Evolutionary conservation across 306 rosid genomes (phyloP), one percentile per base, ranked within the genome.

Genomic region (Glycine tomentella): DNA sequence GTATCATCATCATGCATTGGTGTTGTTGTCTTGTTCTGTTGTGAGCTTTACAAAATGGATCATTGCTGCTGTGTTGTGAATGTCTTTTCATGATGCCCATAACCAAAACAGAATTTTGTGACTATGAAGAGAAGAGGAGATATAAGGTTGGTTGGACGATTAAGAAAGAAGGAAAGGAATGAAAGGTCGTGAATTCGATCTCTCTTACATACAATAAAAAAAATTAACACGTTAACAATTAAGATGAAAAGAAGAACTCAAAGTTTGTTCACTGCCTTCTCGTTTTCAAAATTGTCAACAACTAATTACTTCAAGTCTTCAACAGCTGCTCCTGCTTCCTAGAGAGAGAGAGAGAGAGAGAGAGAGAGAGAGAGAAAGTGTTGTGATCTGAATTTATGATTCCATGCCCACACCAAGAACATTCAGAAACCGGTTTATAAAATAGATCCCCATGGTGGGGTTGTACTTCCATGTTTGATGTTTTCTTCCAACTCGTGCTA

Each of bases 211-310:
- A n/a, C 1, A 1, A 20, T 20, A 20, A 20, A 25, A 2, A 25
- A 25, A 25, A 25, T 2, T 25, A 25, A 25, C 31, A 25, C 0
- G 1, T 1, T 25, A 25, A 25, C 31, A 25, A 25, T 25, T 25
- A 25, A 25, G 72, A 83, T 82, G 46, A 25, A 81, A 42, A 81
- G 79, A 84, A 72, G 82, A 79, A 69, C 40, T 69, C 50, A 20
- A 69, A 74, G 65, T 72, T 75, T 75, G 61, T 73, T 85, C 74
- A 57, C 69, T 87, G 84, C 84, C 85, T 92, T 88, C 84, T 84
- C 88, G 82, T 86, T 89, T 85, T 83, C 90, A 87, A 87, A 87
- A 85, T 73, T 87, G 82, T 75, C 69, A 84, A 78, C 86, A 69
- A 7, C 2, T 9, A 6, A 56, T 10, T 1, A 57, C 63, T 57